Percentiles rank a stretch among this genome's conserved stretches.
phyloP scores from a whole-genome alignment of 2,329 filamentous ascomycete species.

The Tolypocladium ovalisporum region DNA sequence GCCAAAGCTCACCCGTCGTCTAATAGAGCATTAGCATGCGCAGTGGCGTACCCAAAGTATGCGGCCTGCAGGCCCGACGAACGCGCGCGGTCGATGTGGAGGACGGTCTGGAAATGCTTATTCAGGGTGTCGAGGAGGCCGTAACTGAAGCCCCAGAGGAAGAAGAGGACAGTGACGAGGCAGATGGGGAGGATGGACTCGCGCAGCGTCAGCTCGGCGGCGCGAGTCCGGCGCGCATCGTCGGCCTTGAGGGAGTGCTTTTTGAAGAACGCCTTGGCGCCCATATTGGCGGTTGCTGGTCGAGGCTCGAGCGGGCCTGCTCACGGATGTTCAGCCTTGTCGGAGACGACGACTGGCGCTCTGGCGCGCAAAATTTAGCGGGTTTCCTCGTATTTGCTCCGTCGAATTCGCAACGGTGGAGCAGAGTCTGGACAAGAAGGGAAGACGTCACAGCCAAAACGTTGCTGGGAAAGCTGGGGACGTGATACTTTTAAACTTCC shows the following conservation, averaged over 20 bases:
- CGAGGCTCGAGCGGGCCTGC: not conserved
- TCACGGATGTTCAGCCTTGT: not conserved
- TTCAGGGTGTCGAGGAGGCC: slow-evolving; percentile 37
- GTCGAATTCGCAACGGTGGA: not conserved
- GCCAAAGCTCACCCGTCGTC: not conserved
- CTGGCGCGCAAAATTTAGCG: not conserved
- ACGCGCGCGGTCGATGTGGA: slow-evolving; percentile 31
- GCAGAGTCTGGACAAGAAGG: not conserved
- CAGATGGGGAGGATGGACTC: slow-evolving; percentile 56
- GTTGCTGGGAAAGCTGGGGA: not conserved
- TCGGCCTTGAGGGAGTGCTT: slow-evolving; percentile 32
- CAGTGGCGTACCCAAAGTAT: slow-evolving; percentile 41
- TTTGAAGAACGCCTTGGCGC: slow-evolving; percentile 31
- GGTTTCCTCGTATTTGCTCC: not conserved
- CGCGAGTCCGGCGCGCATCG: slow-evolving; percentile 28
- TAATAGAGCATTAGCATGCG: not conserved
- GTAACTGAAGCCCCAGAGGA: slow-evolving; percentile 36
- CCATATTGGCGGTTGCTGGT: slow-evolving; percentile 18
- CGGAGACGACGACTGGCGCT: not conserved
- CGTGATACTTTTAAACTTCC: not conserved
- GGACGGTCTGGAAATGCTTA: slow-evolving; percentile 36
- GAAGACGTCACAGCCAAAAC: not conserved
- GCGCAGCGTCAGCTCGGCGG: slow-evolving; percentile 49
- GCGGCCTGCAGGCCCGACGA: slow-evolving; percentile 37
- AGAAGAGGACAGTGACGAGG: slow-evolving; percentile 38